phyloP scores from a whole-genome alignment of 306 rosid genomes.

The Rubus parviflorus region DNA sequence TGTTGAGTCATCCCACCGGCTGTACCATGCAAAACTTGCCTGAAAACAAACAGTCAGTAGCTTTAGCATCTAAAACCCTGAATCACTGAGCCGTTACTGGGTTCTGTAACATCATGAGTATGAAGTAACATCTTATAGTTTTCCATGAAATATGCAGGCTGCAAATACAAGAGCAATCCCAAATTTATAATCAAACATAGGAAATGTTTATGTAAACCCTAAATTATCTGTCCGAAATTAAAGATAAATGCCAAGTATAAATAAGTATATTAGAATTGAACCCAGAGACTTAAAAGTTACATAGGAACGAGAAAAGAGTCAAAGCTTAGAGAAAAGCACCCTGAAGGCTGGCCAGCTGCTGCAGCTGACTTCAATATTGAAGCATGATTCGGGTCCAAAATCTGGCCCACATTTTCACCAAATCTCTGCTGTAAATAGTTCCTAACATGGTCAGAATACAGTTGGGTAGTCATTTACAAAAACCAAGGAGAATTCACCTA shows the following conservation, averaged over 20 bases:
- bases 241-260: neutral
- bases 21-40: conserved; percentile 90
- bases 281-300: neutral
- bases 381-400: conserved; percentile 82
- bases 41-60: conserved; percentile 40
- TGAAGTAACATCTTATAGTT: neutral
- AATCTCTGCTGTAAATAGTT: conserved; percentile 71
- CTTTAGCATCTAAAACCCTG: conserved; percentile 11
- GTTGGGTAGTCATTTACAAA: conserved; percentile 22
- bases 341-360: conserved; percentile 89
- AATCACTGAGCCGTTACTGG: neutral
- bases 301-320: conserved; percentile 1
- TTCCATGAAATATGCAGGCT: neutral
- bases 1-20: conserved; percentile 92
- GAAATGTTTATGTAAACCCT: neutral
- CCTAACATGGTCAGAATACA: conserved; percentile 29
- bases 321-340: conserved; percentile 45
- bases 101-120: conserved; percentile 1
- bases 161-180: neutral
- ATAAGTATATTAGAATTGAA: neutral
- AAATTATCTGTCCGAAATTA: neutral
- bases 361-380: conserved; percentile 86
- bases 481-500: conserved; percentile 29
- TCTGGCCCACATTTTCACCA: conserved; percentile 88
- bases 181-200: neutral